A percentile compares a stretch with the other conserved stretches of the same genome.
Evolutionary conservation across 257 asterid species (phyloP).

Genomic region (Solanum chilense): DNA sequence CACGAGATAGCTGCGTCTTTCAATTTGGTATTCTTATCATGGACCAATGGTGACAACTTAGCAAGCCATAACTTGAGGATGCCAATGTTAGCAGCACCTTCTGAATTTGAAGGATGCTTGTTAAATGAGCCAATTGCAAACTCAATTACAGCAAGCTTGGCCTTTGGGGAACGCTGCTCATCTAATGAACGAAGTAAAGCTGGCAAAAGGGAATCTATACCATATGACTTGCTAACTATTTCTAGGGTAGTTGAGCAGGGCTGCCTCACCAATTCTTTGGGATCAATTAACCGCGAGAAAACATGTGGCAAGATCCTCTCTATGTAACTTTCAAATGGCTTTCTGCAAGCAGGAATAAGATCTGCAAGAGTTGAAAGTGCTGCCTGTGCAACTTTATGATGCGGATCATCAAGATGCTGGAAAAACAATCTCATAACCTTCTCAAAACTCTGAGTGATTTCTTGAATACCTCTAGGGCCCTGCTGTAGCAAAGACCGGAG

Average conservation of each 20-base stretch:
- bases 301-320: conserved; percentile 98
- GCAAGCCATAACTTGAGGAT: conserved; percentile 96
- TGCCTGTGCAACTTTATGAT: conserved; percentile 99
- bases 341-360: conserved; percentile 89
- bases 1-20: conserved; percentile 90
- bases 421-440: conserved; percentile 96
- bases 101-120: conserved; percentile 67
- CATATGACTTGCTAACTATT: conserved; percentile 83
- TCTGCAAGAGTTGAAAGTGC: conserved; percentile 96
- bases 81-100: conserved; percentile 75
- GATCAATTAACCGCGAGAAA: conserved; percentile 93
- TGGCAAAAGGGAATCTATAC: conserved; percentile 88
- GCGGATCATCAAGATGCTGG: conserved; percentile 99
- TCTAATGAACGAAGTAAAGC: conserved; percentile 93
- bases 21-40: conserved; percentile 87
- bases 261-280: conserved; percentile 92
- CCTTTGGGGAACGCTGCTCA: conserved; percentile 99
- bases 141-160: conserved; percentile 95
- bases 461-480: conserved; percentile 91
- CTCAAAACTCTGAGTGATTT: conserved; percentile 88
- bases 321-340: conserved; percentile 92
- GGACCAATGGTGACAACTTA: conserved; percentile 70
- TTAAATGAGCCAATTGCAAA: conserved; percentile 90
- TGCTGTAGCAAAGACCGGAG: conserved; percentile 71
- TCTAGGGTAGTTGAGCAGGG: conserved; percentile 91